Conservation (phyloP, 1,284 basidiomycete genomes). For the Laetiporus sulphureus region DNA sequence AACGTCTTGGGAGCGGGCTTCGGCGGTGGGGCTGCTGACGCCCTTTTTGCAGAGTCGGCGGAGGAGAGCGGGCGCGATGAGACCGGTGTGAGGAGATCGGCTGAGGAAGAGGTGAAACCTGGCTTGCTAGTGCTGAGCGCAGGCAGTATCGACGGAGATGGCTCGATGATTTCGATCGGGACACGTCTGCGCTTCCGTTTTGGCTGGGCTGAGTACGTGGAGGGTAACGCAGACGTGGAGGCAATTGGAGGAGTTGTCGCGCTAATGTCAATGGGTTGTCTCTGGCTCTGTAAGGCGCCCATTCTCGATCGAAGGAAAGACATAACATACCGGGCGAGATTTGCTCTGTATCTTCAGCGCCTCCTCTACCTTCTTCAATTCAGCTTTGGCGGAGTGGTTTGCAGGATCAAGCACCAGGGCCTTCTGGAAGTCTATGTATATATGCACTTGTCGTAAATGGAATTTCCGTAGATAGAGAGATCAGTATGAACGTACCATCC, state of each 20-base stretch:
- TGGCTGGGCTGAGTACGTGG: constrained; percentile 7
- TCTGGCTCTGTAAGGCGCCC: no score
- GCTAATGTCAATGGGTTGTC: no score
- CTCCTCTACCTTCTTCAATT: constrained; percentile 42
- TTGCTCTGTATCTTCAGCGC: constrained; percentile 26
- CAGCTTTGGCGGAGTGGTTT: constrained; percentile 50
- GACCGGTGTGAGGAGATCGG: constrained; percentile 29
- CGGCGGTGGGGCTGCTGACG: constrained; percentile 8
- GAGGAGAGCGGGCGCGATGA: constrained; percentile 21
- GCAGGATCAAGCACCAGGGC: constrained; percentile 50
- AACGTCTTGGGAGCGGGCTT: constrained; percentile 31
- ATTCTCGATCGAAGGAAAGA: background rate
- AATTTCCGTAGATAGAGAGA: no score
- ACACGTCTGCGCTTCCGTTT: constrained; percentile 46
- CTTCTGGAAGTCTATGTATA: constrained; percentile 49
- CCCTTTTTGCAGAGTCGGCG: no score
- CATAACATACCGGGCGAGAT: constrained; percentile 24
- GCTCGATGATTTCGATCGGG: constrained; percentile 63
- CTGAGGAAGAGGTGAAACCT: constrained; percentile 1
- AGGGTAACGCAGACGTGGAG: no score
- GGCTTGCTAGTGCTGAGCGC: constrained; percentile 6
- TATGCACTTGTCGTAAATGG: no score
- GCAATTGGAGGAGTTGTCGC: no score
- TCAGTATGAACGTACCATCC: constrained; percentile 38
- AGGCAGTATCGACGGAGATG: constrained; percentile 9